These are phyloP conservation scores for Prunus mume DNA, from an alignment of 306 rosid species.

Conservation along the genomic window DNA sequence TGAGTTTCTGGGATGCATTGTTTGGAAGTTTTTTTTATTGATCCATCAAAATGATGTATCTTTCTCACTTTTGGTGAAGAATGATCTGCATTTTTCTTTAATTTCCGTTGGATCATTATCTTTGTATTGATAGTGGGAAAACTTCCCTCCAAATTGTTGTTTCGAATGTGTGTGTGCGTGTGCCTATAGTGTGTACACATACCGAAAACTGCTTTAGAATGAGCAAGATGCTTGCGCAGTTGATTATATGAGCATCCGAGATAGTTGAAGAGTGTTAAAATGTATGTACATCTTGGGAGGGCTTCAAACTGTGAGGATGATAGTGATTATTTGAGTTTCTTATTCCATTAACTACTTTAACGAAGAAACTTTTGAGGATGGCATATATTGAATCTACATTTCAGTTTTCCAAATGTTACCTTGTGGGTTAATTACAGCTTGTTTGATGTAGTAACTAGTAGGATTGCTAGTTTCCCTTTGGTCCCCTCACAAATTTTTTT, in stretches of 20 bases:
- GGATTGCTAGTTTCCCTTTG: neutral
- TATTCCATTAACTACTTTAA: neutral
- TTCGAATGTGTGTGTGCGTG: neutral
- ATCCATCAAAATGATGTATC: neutral
- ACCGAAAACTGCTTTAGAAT: neutral
- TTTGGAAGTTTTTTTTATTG: neutral
- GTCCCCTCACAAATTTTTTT: neutral
- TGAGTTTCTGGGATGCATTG: neutral
- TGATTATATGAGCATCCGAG: neutral
- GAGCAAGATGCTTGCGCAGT: neutral
- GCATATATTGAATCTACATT: neutral
- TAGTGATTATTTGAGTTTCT: neutral
- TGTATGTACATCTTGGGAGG: neutral
- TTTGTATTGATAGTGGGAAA: neutral
- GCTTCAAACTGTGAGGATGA: neutral
- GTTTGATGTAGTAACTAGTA: neutral
- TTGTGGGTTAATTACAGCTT: neutral
- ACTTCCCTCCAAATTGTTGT: neutral
- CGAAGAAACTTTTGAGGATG: neutral
- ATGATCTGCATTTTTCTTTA: neutral
- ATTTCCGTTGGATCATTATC: neutral
- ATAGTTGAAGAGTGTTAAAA: neutral
- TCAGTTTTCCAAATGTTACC: neutral
- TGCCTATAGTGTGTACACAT: neutral
- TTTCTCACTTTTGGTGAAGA: neutral